These are phyloP conservation scores for Fusarium sp. DNA, from an alignment of 2,329 filamentous ascomycete genomes.

Conservation along the genomic window DNA sequence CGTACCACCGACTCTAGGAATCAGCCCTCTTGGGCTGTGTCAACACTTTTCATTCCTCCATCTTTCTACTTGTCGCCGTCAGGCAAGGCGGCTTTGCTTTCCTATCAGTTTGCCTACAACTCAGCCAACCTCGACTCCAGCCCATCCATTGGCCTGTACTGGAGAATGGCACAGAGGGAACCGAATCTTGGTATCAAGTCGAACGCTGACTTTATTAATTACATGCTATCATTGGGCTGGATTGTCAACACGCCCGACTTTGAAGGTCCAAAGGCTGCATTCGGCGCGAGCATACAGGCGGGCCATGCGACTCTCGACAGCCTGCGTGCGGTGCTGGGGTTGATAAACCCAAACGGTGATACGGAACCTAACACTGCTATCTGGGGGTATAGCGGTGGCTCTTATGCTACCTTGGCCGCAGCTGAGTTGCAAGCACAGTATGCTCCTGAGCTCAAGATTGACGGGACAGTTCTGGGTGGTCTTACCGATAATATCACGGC, in stretches of 20 bases:
- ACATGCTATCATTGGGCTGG: constrained; percentile 26
- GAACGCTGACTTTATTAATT: constrained; percentile 7
- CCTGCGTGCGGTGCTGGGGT: constrained; percentile 49
- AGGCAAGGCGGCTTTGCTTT: constrained; percentile 21
- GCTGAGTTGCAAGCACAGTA: constrained; percentile 31
- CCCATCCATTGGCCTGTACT: constrained; percentile 29
- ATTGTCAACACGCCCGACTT: constrained; percentile 51
- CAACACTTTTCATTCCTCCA: constrained; percentile 47
- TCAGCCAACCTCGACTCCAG: constrained; percentile 31
- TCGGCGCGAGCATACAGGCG: constrained; percentile 50
- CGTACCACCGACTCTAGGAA: constrained; percentile 49
- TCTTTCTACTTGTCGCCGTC: constrained; percentile 7
- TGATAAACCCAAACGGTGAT: background rate
- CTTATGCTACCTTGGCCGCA: constrained; percentile 27
- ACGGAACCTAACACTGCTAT: background rate
- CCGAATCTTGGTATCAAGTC: constrained; percentile 22
- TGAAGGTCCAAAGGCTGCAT: constrained; percentile 53
- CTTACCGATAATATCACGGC: constrained; percentile 31
- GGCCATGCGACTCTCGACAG: constrained; percentile 54
- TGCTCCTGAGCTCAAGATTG: constrained; percentile 22
- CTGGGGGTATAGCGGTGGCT: constrained; percentile 40
- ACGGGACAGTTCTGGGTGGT: constrained; percentile 28
- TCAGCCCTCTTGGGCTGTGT: constrained; percentile 51
- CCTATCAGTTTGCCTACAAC: constrained; percentile 38
- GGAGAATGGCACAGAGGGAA: constrained; percentile 12